These are phyloP conservation scores for Parathielavia hyrcaniae DNA, from an alignment of 495 filamentous ascomycete genomes.

Conservation along the genomic window DNA sequence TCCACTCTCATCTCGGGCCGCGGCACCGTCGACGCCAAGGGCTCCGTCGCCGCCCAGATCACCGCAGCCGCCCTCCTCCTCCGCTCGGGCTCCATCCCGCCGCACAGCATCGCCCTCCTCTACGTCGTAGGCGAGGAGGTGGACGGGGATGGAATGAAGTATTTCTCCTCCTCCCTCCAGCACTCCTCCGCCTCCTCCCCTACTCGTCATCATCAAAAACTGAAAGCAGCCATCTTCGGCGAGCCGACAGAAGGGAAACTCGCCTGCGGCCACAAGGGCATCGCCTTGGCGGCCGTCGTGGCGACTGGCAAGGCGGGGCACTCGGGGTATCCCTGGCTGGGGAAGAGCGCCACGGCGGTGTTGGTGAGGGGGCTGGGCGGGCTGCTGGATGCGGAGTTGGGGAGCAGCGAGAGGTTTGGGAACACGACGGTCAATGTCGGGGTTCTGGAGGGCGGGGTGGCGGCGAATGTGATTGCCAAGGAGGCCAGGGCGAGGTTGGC, in stretches of 20 bases:
- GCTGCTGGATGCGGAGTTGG: slow-evolving; percentile 61
- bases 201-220: neutral
- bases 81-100: slow-evolving; percentile 27
- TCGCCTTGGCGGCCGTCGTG: slow-evolving; percentile 54
- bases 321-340: slow-evolving; percentile 83
- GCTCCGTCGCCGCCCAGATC: slow-evolving; percentile 72
- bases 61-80: slow-evolving; percentile 58
- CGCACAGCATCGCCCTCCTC: slow-evolving; percentile 59
- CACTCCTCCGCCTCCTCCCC: slow-evolving; percentile 26
- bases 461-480: slow-evolving; percentile 79
- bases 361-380: slow-evolving; percentile 60
- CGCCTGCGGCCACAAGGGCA: slow-evolving; percentile 85
- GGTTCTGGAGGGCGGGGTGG: slow-evolving; percentile 70
- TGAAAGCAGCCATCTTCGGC: slow-evolving; percentile 70
- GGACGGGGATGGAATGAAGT: slow-evolving; percentile 76
- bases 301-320: slow-evolving; percentile 76
- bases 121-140: slow-evolving; percentile 89
- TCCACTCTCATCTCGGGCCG: slow-evolving; percentile 52
- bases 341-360: slow-evolving; percentile 69
- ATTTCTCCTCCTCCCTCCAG: slow-evolving; percentile 52
- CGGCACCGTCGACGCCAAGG: slow-evolving; percentile 88
- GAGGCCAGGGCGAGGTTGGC: slow-evolving; percentile 59
- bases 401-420: slow-evolving; percentile 68
- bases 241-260: slow-evolving; percentile 87
- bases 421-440: slow-evolving; percentile 86